These are phyloP conservation scores for Debaryomyces sp. DNA, from an alignment of 1,139 yeast genomes.

Conservation along the genomic window DNA sequence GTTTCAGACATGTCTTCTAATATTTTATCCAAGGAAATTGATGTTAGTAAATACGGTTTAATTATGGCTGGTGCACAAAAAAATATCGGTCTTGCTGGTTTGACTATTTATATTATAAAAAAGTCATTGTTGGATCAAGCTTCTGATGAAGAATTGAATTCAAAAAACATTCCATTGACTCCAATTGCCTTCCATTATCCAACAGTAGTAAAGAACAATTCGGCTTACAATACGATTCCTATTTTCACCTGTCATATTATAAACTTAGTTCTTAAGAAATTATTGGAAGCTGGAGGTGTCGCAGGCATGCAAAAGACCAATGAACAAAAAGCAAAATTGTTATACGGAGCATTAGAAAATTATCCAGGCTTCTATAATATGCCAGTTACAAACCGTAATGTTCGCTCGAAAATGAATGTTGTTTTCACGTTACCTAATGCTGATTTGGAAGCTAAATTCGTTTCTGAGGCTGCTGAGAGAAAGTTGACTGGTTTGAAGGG, in stretches of 20 bases:
- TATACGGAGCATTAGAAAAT: slow-evolving; percentile 68
- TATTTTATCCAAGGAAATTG: slow-evolving; percentile 78
- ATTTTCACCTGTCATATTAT: slow-evolving; percentile 87
- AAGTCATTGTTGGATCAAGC: slow-evolving; percentile 74
- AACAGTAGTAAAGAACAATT: slow-evolving; percentile 81
- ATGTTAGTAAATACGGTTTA: slow-evolving; percentile 81
- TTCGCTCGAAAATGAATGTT: slow-evolving; percentile 88
- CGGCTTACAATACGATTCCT: slow-evolving; percentile 94
- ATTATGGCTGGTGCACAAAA: slow-evolving; percentile 97
- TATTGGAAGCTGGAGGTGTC: slow-evolving; percentile 63
- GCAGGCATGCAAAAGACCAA: slow-evolving; percentile 59
- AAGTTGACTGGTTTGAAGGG: slow-evolving; percentile 82
- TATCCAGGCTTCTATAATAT: slow-evolving; percentile 65
- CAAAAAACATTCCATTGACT: slow-evolving; percentile 66
- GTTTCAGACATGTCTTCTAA: slow-evolving; percentile 97
- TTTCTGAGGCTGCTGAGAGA: slow-evolving; percentile 55
- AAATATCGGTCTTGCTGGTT: slow-evolving; percentile 95
- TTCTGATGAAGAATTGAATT: slow-evolving; percentile 59
- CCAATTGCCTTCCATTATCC: slow-evolving; percentile 93
- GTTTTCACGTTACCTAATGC: slow-evolving; percentile 75
- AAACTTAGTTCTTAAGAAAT: slow-evolving; percentile 69
- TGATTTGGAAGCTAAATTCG: slow-evolving; percentile 67
- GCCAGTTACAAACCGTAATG: slow-evolving; percentile 59
- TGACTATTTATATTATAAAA: slow-evolving; percentile 86
- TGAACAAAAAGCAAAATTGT: slow-evolving; percentile 56